Base-by-base conservation (phyloP, 495 filamentous ascomycete species). In the Penicillium antarcticum region DNA sequence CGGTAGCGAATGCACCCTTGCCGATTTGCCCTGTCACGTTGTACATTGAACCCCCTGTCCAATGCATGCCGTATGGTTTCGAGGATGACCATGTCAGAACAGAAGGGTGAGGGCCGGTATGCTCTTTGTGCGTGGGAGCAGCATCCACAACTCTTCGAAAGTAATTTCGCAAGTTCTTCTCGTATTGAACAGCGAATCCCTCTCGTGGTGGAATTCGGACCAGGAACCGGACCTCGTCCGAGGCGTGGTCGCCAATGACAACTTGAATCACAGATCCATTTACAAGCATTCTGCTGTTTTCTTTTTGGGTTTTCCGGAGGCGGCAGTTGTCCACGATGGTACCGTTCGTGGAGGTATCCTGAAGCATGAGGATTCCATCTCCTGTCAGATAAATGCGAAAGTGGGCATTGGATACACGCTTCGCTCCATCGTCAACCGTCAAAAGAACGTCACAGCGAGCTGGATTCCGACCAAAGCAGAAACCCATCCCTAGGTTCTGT, bases 301-400 rank as follows among this genome's bases (percentile, higher is more conserved):
- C 63, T 23, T 69, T 65, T 18, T 72, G 58, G 17, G 56, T 69
- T 56, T 80, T 81, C 48, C 67, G 76, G 1, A 96, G 76, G 14
- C 82, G 73, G 18, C 68, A 68, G 18, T 80, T 72, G 65, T 95
- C 91, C 41, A 98, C 91, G 32, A 88, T 67, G 6, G 95, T 97
- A 18, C 94, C 94, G 55, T 96, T 97, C 0, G 91, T 95, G 0
- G 94, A 97, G 45, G 80, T 78, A 55, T 98, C 94, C 65, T 95
- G 84, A 4, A 97, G 69, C 91, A 98, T 95, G 56, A 97, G 73
- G 37, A 87, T 83, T 10, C 82, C 88, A 40, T 87, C 79, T 3
- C 80, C 69, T 48, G 89, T 97, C 44, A 96, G 69, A 60, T 85
- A 95, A 48, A 98, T 95, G 31, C 89, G 84, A 65, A 96, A 98